Evolutionary conservation across 2,329 filamentous ascomycete species (phyloP).

Genomic region (Furcasterigmium furcatum): DNA sequence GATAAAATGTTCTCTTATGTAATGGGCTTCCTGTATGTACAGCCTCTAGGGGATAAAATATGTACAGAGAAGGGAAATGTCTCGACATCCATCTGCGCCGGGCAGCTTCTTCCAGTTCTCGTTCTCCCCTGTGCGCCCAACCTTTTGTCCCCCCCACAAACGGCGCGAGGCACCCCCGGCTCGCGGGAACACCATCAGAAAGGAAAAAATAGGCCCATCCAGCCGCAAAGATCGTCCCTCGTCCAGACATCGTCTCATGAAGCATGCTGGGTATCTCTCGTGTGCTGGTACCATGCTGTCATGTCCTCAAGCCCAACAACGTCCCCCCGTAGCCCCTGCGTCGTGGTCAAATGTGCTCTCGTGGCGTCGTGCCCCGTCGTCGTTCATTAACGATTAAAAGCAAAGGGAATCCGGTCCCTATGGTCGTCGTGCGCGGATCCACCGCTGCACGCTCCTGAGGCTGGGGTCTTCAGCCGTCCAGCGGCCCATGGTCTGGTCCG

Average conservation of each 20-base stretch:
- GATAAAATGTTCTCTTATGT: neutral
- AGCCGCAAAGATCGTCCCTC: neutral
- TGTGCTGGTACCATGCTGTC: neutral
- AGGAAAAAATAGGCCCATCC: neutral
- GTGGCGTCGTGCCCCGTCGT: neutral
- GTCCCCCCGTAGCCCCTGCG: too few species aligned
- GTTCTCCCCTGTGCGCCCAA: too few species aligned
- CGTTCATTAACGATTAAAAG: neutral
- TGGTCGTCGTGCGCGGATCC: constrained; percentile 44
- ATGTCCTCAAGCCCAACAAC: neutral
- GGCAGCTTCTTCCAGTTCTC: constrained; percentile 1
- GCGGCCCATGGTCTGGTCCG: constrained; percentile 53
- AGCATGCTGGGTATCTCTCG: constrained; percentile 1
- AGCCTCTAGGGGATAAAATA: neutral
- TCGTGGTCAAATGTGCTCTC: constrained; percentile 1
- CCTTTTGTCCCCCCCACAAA: too few species aligned
- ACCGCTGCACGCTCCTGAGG: constrained; percentile 53
- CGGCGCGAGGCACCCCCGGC: too few species aligned
- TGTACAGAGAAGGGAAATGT: constrained; percentile 1
- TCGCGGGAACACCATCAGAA: neutral
- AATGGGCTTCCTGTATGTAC: neutral
- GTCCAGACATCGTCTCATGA: neutral
- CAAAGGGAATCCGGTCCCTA: neutral
- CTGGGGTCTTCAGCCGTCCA: constrained; percentile 63
- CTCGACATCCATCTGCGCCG: neutral